These are phyloP conservation scores for Athelia psychrophila DNA, from an alignment of 1,284 basidiomycete species.

Conservation along the genomic window DNA sequence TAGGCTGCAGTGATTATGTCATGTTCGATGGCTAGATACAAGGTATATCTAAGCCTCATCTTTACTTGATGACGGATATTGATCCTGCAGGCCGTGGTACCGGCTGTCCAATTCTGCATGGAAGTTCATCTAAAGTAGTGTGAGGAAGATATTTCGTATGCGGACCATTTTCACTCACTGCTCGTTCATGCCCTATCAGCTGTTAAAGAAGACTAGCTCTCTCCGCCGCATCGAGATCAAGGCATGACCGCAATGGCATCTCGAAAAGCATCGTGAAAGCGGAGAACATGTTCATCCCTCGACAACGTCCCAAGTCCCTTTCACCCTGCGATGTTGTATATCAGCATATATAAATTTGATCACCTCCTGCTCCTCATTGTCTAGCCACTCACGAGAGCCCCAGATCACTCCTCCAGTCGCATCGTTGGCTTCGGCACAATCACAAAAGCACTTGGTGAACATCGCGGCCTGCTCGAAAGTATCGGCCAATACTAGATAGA, in stretches of 20 bases:
- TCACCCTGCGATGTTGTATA: conserved; percentile 45
- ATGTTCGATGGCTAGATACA: too few species aligned
- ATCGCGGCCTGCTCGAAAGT: conserved; percentile 53
- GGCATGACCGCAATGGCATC: conserved; percentile 49
- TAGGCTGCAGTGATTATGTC: too few species aligned
- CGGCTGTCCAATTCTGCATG: background rate
- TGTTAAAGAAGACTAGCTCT: conserved; percentile 43
- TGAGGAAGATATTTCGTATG: background rate
- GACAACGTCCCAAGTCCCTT: conserved; percentile 42
- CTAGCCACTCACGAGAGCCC: conserved; percentile 59
- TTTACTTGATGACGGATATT: too few species aligned
- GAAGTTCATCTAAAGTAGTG: background rate
- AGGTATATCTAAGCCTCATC: too few species aligned
- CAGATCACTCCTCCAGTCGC: conserved; percentile 44
- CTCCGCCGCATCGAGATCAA: conserved; percentile 46
- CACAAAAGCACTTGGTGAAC: conserved; percentile 52
- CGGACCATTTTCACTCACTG: conserved; percentile 45
- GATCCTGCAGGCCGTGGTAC: background rate
- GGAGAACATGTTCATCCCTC: conserved; percentile 68
- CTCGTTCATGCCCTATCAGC: conserved; percentile 47
- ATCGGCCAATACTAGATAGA: conserved; percentile 60
- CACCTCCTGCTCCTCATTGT: conserved; percentile 51
- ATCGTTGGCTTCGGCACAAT: conserved; percentile 45
- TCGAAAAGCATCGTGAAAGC: conserved; percentile 60
- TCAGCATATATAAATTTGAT: background rate